These are phyloP conservation scores for Echinosophora koreensis DNA, from an alignment of 306 rosid species.

Conservation along the genomic window DNA sequence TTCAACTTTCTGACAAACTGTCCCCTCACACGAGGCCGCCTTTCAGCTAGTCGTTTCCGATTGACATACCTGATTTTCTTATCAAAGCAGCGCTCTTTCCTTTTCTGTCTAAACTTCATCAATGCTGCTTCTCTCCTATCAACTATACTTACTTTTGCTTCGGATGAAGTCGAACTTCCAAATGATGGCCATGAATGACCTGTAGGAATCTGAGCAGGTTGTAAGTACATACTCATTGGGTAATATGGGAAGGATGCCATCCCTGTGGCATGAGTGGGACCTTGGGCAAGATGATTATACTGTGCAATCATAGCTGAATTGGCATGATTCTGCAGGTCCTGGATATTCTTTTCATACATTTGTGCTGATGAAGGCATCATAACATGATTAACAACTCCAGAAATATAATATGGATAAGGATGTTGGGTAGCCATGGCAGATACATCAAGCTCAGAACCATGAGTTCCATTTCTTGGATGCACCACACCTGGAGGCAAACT, in stretches of 20 bases:
- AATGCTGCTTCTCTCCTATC: conserved; percentile 98
- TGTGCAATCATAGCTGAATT: conserved; percentile 67
- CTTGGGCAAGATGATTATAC: conserved; percentile 75
- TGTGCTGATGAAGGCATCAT: conserved; percentile 81
- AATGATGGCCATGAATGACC: conserved; percentile 75
- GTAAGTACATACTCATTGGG: conserved; percentile 71
- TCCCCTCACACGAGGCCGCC: conserved; percentile 92
- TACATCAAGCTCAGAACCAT: conserved; percentile 55
- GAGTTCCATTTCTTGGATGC: conserved; percentile 65
- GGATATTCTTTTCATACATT: conserved; percentile 75
- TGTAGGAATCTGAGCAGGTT: conserved; percentile 78
- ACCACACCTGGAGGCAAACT: conserved; percentile 49
- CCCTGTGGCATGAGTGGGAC: conserved; percentile 75
- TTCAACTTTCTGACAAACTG: conserved; percentile 93
- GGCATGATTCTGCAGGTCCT: conserved; percentile 75
- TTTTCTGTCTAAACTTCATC: conserved; percentile 93
- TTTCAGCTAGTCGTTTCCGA: conserved; percentile 86
- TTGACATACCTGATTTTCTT: conserved; percentile 93
- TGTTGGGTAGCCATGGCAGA: conserved; percentile 64
- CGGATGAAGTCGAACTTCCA: conserved; percentile 70
- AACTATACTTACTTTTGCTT: conserved; percentile 66
- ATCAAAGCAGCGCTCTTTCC: conserved; percentile 96
- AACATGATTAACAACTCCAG: conserved; percentile 74
- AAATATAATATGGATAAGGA: conserved; percentile 77
- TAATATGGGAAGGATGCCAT: conserved; percentile 81